These are phyloP conservation scores for Flaveria floridana DNA, from an alignment of 140 eudicot genomes.

Conservation along the genomic window DNA sequence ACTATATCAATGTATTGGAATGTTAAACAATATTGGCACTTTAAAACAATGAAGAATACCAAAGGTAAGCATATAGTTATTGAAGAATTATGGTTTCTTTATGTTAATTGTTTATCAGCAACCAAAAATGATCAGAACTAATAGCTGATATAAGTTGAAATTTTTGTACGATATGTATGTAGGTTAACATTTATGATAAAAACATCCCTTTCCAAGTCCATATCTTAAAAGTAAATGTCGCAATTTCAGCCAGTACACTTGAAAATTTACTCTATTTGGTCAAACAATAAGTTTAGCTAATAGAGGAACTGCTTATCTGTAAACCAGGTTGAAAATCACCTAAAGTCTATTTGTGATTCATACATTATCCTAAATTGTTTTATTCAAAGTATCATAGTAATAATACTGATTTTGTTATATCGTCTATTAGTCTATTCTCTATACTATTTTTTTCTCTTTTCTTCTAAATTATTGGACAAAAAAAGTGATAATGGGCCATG, in stretches of 20 bases:
- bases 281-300: background rate
- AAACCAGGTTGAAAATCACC: background rate
- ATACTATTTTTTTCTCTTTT: background rate
- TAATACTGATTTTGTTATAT: background rate
- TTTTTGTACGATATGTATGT: background rate
- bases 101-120: constrained; percentile 11
- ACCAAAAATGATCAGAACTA: background rate
- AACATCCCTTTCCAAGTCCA: background rate
- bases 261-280: background rate
- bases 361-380: background rate
- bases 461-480: background rate
- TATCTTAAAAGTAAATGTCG: background rate
- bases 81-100: background rate
- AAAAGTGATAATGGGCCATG: background rate
- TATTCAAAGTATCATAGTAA: background rate
- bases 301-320: background rate
- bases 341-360: background rate
- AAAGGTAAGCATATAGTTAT: constrained; percentile 3
- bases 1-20: background rate
- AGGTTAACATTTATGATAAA: background rate
- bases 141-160: background rate
- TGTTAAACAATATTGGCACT: background rate
- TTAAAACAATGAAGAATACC: background rate
- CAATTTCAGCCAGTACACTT: background rate
- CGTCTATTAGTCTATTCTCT: background rate